Base-by-base conservation (phyloP, 2,329 filamentous ascomycete genomes). In the Botrytis medusae region DNA sequence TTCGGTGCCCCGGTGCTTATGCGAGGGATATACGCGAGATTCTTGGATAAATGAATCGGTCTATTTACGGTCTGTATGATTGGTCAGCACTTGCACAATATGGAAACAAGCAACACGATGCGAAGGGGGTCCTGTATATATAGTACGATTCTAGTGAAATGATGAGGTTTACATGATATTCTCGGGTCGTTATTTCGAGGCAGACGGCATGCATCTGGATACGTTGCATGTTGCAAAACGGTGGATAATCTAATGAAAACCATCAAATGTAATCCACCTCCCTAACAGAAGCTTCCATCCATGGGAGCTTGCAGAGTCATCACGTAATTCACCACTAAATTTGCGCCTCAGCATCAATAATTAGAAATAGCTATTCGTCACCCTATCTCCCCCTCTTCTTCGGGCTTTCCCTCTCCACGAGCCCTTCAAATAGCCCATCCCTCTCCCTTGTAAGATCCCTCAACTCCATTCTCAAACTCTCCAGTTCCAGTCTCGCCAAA, bases 401-500 rank as follows among this genome's bases (percentile, higher is more conserved):
- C 5, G 88, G 88, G 71, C 87, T 89, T 79, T 89, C 87, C 59
- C 86, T 84, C 77, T 90, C 89, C 3, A 93, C 89, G 64, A 96
- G 81, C 2, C 86, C 87, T 80, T 95, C 93, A 80, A 97, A 97
- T 72, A 93, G 85, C 44, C 84, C 86, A 80, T 97, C 93, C 71
- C 94, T 87, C 77, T 86, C 86, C 76, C 85, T 85, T 42, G 87
- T 90, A 69, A 93, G 82, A 16, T 83, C 83, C 57, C 87, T 85
- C 63, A 97, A 83, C 78, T 94, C 89, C 2, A 84, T 83, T 74
- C 92, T 88, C 61, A 94, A 82, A 44, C 86, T 84, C 76, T 92
- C 91, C 42, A 97, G 85, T 80, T 93, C 90, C n/a, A 85, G 83
- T 77, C 91, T 87, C 51, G 94, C 94, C 64, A 88, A 86, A 65